These are phyloP conservation scores for Amanita rimosa DNA, from an alignment of 768 basidiomycete species.

Conservation along the genomic window DNA sequence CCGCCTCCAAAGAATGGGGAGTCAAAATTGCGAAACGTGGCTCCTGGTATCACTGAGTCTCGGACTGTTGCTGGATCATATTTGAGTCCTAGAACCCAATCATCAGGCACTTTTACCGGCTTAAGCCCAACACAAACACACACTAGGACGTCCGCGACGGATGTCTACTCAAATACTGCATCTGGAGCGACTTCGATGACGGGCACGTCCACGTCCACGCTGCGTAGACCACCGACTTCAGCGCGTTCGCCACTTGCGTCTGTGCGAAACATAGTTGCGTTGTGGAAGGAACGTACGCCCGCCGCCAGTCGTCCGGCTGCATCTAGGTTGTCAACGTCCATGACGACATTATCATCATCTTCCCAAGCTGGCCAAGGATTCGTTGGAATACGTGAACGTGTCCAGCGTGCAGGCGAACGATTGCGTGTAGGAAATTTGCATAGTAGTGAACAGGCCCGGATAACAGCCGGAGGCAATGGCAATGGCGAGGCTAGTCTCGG, in stretches of 20 bases:
- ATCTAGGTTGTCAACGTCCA: slow-evolving; percentile 25
- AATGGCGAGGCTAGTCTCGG: slow-evolving; percentile 19
- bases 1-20: slow-evolving; percentile 6
- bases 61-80: slow-evolving; percentile 17
- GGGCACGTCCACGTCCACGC: slow-evolving; percentile 34
- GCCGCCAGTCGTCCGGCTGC: slow-evolving; percentile 22
- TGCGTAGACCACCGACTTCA: slow-evolving; percentile 53
- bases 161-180: slow-evolving; percentile 21
- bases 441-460: slow-evolving; percentile 9
- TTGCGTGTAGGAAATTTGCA: slow-evolving; percentile 20
- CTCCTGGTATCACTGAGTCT: slow-evolving; percentile 9
- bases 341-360: slow-evolving; percentile 25
- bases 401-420: slow-evolving; percentile 24
- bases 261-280: slow-evolving; percentile 66
- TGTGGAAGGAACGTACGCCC: slow-evolving; percentile 75
- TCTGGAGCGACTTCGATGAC: slow-evolving; percentile 24
- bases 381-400: slow-evolving; percentile 39
- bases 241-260: slow-evolving; percentile 65
- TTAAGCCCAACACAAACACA: slow-evolving; percentile 18
- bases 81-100: slow-evolving; percentile 18
- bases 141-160: slow-evolving; percentile 17
- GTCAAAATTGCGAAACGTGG: slow-evolving; percentile 4
- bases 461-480: slow-evolving; percentile 12
- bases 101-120: slow-evolving; percentile 31
- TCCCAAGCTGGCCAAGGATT: slow-evolving; percentile 33